phyloP scores from a whole-genome alignment of 352 stramenopile genomes.

The Lagenidium sp. region DNA sequence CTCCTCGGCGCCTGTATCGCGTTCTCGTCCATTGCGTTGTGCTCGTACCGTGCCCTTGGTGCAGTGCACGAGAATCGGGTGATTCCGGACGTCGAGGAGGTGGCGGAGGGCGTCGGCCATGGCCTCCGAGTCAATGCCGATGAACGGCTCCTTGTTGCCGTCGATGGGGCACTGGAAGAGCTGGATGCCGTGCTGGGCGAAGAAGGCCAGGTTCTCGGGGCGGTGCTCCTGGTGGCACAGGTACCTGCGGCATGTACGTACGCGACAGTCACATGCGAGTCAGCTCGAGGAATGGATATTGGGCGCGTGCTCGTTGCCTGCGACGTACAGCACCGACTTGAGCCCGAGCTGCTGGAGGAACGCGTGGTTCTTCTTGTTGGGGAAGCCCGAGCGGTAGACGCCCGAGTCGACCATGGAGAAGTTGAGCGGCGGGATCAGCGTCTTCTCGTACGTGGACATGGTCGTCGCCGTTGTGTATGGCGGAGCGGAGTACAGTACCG shows the following conservation, averaged over 20 bases:
- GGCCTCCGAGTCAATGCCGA: slow-evolving; percentile 76
- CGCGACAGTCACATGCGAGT: slow-evolving; percentile 1
- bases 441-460: slow-evolving; percentile 85
- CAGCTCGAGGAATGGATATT: too few relatives aligned
- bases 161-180: slow-evolving; percentile 83
- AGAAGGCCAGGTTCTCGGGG: slow-evolving; percentile 74
- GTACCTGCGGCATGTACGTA: slow-evolving; percentile 37
- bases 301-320: too few relatives aligned
- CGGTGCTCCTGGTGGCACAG: slow-evolving; percentile 81
- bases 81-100: slow-evolving; percentile 82
- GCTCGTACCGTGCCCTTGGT: slow-evolving; percentile 76
- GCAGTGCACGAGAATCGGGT: slow-evolving; percentile 83
- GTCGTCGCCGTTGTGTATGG: too few relatives aligned
- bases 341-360: slow-evolving; percentile 83
- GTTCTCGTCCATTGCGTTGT: too few relatives aligned
- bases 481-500: too few relatives aligned
- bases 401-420: slow-evolving; percentile 86
- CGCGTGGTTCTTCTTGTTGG: slow-evolving; percentile 82
- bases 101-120: slow-evolving; percentile 73
- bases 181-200: slow-evolving; percentile 69
- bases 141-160: slow-evolving; percentile 89
- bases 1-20: too few relatives aligned
- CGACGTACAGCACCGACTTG: slow-evolving; percentile 80
- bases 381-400: slow-evolving; percentile 84
- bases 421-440: slow-evolving; percentile 83